Percentiles rank a stretch among this genome's conserved stretches.
phyloP scores from a whole-genome alignment of 768 basidiomycete genomes.

The Hydnomerulius pinastri region DNA sequence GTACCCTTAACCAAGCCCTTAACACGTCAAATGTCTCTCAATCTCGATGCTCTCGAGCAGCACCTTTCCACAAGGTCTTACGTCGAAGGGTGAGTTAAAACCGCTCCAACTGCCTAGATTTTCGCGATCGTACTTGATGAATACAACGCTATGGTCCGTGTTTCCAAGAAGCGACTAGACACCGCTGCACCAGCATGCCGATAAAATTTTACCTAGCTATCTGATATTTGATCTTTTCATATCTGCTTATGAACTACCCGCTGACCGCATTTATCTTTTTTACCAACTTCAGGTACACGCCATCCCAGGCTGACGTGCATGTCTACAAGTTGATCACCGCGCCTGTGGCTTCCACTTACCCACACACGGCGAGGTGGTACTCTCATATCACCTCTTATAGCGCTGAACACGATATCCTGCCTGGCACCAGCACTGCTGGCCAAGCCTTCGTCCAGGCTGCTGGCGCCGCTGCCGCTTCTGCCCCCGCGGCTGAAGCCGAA shows the following conservation, averaged over 20 bases:
- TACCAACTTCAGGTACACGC: slow-evolving; percentile 69
- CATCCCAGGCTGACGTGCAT: slow-evolving; percentile 92
- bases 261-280: slow-evolving; percentile 12
- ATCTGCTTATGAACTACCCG: not conserved
- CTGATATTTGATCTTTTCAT: slow-evolving; percentile 51
- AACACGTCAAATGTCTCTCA: slow-evolving; percentile 55
- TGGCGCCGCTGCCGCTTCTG: slow-evolving; percentile 45
- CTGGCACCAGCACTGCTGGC: slow-evolving; percentile 84
- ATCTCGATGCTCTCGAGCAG: slow-evolving; percentile 75
- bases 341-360: slow-evolving; percentile 64
- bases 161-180: slow-evolving; percentile 96
- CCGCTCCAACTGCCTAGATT: slow-evolving; percentile 4
- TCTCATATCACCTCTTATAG: slow-evolving; percentile 88
- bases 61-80: slow-evolving; percentile 89
- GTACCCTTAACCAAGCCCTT: slow-evolving; percentile 2
- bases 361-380: slow-evolving; percentile 89
- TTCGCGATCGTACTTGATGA: slow-evolving; percentile 54
- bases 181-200: slow-evolving; percentile 79
- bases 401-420: slow-evolving; percentile 72
- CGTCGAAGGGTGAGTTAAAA: slow-evolving; percentile 78
- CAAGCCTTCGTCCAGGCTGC: slow-evolving; percentile 65
- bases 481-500: slow-evolving; percentile 46
- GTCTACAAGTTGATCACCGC: slow-evolving; percentile 82
- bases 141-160: slow-evolving; percentile 88
- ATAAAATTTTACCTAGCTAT: slow-evolving; percentile 67